Evolutionary conservation across 441 rosid species (phyloP).

Genomic region (Breynia disticha): DNA sequence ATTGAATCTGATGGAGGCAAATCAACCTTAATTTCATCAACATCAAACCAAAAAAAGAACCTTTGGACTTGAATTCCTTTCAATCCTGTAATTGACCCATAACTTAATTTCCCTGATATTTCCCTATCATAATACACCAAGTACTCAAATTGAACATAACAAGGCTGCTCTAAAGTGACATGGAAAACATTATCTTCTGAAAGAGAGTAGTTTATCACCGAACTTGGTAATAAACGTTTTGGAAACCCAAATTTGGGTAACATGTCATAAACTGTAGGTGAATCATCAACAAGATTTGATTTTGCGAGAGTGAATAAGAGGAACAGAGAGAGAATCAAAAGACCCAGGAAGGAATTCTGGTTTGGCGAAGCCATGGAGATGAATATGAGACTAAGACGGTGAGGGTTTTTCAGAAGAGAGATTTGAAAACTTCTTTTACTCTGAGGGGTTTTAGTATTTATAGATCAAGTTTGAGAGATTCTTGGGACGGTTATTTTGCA

Average conservation of each 20-base stretch:
- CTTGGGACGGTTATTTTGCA: too few relatives aligned
- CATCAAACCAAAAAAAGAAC: slow-evolving; percentile 68
- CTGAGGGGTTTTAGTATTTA: too few relatives aligned
- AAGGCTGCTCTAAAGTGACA: slow-evolving; percentile 39
- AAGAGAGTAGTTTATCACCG: slow-evolving; percentile 50
- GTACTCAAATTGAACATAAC: slow-evolving; percentile 72
- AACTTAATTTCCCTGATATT: slow-evolving; percentile 56
- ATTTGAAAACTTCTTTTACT: too few relatives aligned
- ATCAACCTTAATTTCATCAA: slow-evolving; percentile 82
- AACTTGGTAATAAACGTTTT: slow-evolving; percentile 53
- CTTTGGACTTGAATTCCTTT: slow-evolving; percentile 76
- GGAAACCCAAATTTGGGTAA: slow-evolving; percentile 88
- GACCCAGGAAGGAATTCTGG: slow-evolving; percentile 14
- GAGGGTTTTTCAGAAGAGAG: too few relatives aligned
- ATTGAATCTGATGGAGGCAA: slow-evolving; percentile 74
- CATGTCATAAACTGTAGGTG: slow-evolving; percentile 54
- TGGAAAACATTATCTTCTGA: slow-evolving; percentile 56
- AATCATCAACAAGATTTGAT: slow-evolving; percentile 10
- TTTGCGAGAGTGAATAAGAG: slow-evolving; percentile 18
- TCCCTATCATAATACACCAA: slow-evolving; percentile 63
- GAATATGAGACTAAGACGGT: too few relatives aligned
- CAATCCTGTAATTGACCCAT: slow-evolving; percentile 60
- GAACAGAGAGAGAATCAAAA: slow-evolving; percentile 7
- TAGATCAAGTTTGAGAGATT: too few relatives aligned
- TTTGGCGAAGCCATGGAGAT: slow-evolving; percentile 6